phyloP scores from a whole-genome alignment of 2,329 filamentous ascomycete genomes.

The Fusarium temperatum region DNA sequence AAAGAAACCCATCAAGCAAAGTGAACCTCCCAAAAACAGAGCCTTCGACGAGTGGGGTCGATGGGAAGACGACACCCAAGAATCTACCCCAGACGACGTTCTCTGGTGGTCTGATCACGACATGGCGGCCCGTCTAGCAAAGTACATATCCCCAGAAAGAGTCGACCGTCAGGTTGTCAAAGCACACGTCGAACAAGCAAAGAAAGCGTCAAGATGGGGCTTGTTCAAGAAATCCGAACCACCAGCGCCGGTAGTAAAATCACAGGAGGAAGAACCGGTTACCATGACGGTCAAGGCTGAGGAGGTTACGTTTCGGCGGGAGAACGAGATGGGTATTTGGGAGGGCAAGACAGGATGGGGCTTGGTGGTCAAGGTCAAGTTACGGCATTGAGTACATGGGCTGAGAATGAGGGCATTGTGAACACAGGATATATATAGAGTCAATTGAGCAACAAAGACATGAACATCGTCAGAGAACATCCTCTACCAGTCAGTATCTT shows the following conservation, averaged over 20 bases:
- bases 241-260: neutral
- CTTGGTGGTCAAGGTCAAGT: constrained; percentile 54
- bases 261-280: constrained; percentile 39
- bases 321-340: constrained; percentile 62
- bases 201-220: constrained; percentile 48
- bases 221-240: constrained; percentile 43
- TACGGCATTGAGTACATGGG: constrained; percentile 23
- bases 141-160: constrained; percentile 51
- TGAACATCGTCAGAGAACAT: neutral
- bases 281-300: constrained; percentile 55
- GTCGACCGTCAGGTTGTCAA: constrained; percentile 45
- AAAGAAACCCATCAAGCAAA: neutral
- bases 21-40: neutral
- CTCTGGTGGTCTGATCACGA: constrained; percentile 60
- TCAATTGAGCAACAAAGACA: neutral
- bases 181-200: constrained; percentile 44
- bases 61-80: constrained; percentile 45
- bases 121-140: constrained; percentile 57
- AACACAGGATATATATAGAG: neutral
- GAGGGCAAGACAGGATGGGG: constrained; percentile 61
- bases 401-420: neutral
- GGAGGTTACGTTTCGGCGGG: constrained; percentile 59
- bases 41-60: constrained; percentile 59
- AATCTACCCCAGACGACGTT: neutral
- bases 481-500: neutral